phyloP scores from a whole-genome alignment of 768 basidiomycete genomes.

The Rhizopogon vesiculosus region DNA sequence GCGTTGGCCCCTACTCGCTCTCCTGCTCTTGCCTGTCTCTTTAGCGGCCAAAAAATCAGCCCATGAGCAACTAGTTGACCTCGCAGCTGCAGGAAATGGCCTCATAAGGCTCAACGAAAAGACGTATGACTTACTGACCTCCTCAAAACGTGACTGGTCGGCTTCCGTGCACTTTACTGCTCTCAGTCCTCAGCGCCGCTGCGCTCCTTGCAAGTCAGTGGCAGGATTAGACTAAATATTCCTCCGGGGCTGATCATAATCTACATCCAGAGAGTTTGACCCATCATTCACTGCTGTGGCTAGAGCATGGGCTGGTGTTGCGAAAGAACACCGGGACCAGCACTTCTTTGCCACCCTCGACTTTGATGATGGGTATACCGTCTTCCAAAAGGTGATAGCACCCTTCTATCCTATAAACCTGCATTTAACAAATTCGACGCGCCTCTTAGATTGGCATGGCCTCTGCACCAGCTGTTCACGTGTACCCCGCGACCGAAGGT shows the following conservation, averaged over 20 bases:
- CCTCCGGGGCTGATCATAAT: background rate
- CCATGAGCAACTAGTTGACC: constrained; percentile 57
- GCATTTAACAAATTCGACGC: constrained; percentile 7
- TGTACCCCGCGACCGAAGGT: constrained; percentile 71
- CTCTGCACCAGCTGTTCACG: constrained; percentile 81
- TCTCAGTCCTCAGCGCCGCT: constrained; percentile 72
- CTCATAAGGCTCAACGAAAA: constrained; percentile 75
- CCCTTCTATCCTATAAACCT: background rate
- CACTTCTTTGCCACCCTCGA: constrained; percentile 95
- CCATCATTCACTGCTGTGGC: constrained; percentile 81
- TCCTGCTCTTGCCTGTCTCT: constrained; percentile 26
- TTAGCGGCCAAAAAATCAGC: constrained; percentile 24
- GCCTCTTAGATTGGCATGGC: constrained; percentile 63
- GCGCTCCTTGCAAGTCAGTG: constrained; percentile 88
- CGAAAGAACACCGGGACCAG: constrained; percentile 57
- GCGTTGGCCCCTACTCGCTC: constrained; percentile 23
- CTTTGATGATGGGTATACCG: constrained; percentile 68
- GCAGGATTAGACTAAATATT: background rate
- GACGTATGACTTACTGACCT: constrained; percentile 73
- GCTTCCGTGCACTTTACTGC: constrained; percentile 89
- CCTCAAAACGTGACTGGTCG: constrained; percentile 79
- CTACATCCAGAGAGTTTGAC: constrained; percentile 67
- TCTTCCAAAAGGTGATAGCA: constrained; percentile 71
- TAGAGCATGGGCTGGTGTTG: constrained; percentile 70
- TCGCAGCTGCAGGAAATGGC: constrained; percentile 72